These are phyloP conservation scores for Truncatella angustata DNA, from an alignment of 2,329 filamentous ascomycete species.

Conservation along the genomic window DNA sequence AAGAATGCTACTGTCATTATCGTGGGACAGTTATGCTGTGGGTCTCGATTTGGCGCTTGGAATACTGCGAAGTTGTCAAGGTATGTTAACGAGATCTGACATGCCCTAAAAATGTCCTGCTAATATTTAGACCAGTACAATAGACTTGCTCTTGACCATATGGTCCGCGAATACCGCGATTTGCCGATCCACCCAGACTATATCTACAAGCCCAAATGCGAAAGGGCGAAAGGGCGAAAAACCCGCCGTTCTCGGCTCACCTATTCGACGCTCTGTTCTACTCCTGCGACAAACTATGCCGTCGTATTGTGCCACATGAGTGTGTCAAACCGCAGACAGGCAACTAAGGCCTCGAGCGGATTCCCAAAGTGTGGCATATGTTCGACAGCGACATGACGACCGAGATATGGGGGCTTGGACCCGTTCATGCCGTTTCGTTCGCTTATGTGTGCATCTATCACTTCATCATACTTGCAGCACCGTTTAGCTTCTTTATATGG, in stretches of 20 bases:
- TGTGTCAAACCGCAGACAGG: background rate
- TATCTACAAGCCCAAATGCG: background rate
- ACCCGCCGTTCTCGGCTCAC: background rate
- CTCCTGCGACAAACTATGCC: background rate
- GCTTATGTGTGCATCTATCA: background rate
- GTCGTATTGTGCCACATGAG: background rate
- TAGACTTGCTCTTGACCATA: background rate
- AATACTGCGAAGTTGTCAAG: conserved; percentile 8
- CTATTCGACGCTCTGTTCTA: background rate
- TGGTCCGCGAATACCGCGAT: background rate
- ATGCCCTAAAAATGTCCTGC: background rate
- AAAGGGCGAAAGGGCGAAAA: background rate
- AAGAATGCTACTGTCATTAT: background rate
- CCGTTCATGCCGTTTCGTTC: background rate
- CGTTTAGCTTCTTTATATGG: background rate
- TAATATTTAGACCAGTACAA: background rate
- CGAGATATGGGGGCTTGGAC: background rate
- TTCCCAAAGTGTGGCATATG: background rate
- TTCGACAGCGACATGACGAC: background rate
- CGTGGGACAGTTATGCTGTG: background rate
- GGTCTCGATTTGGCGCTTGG: conserved; percentile 2
- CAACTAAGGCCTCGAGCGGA: background rate
- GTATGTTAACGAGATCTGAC: background rate
- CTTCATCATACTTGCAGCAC: background rate
- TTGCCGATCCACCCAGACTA: background rate